Conservation (phyloP, 176 grass and related monocot species). For the Zea luxurians region DNA sequence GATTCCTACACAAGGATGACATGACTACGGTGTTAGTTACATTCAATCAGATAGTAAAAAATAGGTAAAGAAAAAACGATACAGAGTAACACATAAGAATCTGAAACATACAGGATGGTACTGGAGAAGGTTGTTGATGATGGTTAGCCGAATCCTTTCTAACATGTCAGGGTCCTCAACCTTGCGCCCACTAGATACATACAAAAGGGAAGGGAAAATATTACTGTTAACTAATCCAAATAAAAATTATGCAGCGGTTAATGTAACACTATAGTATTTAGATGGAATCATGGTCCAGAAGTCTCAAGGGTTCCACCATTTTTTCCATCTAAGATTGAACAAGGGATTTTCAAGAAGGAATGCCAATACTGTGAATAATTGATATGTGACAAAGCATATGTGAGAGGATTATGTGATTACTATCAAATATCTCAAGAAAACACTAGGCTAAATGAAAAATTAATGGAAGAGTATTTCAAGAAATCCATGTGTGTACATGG, state of each 20-base stretch:
- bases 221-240: too few species aligned
- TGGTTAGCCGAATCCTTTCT: conserved; percentile 81
- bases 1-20: conserved; percentile 60
- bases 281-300: not conserved
- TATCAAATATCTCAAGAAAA: too few species aligned
- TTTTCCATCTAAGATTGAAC: not conserved
- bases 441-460: not conserved
- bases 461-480: not conserved
- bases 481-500: conserved; percentile 2
- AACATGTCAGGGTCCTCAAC: conserved; percentile 88
- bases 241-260: too few species aligned
- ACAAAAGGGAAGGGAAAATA: not conserved
- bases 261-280: not conserved
- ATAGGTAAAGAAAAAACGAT: conserved; percentile 5
- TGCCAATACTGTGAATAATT: not conserved
- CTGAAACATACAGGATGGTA: conserved; percentile 85
- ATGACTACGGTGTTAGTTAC: conserved; percentile 16
- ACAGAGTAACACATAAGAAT: conserved; percentile 13
- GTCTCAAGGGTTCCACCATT: not conserved
- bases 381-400: not conserved
- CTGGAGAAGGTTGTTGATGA: conserved; percentile 95
- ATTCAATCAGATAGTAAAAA: not conserved
- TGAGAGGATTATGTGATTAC: not conserved
- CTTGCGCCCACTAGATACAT: conserved; percentile 72
- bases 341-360: not conserved